Conservation (phyloP, 495 filamentous ascomycete genomes). For the Peziza echinospora region DNA sequence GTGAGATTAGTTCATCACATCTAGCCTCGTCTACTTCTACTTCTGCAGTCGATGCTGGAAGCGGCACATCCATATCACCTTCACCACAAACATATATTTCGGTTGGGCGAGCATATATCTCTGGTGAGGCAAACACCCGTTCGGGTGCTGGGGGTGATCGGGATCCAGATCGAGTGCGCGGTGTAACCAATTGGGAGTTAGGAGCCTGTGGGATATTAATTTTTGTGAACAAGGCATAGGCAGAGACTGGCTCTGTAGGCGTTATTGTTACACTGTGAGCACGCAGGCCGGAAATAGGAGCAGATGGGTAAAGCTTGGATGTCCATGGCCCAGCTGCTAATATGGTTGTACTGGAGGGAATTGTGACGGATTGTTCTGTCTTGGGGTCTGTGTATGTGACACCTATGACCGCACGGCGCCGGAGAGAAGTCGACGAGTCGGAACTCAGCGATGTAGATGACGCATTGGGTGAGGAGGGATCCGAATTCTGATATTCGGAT, state of each 20-base stretch:
- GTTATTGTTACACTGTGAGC: conserved; percentile 82
- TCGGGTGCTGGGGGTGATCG: conserved; percentile 24
- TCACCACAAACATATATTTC: conserved; percentile 89
- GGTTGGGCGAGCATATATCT: conserved; percentile 81
- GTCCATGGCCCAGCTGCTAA: conserved; percentile 88
- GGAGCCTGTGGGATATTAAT: conserved; percentile 45
- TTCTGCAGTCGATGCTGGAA: conserved; percentile 54
- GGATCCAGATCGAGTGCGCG: background rate
- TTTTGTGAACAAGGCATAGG: conserved; percentile 77
- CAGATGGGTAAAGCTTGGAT: conserved; percentile 41
- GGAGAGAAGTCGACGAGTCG: conserved; percentile 4
- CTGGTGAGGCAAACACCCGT: conserved; percentile 33
- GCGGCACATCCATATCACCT: conserved; percentile 51
- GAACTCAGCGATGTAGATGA: conserved; percentile 12
- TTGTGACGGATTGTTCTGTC: conserved; percentile 35
- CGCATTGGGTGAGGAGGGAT: conserved; percentile 11
- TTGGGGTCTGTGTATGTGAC: conserved; percentile 56
- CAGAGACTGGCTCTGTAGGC: conserved; percentile 49
- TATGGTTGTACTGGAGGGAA: conserved; percentile 53
- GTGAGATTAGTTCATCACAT: conserved; percentile 75
- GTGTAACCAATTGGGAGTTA: background rate
- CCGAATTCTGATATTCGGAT: conserved; percentile 3
- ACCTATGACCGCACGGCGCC: conserved; percentile 30
- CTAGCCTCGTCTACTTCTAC: conserved; percentile 55
- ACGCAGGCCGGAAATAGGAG: conserved; percentile 58